phyloP scores from a whole-genome alignment of 2,329 filamentous ascomycete genomes.

The Diaporthe australafricana region DNA sequence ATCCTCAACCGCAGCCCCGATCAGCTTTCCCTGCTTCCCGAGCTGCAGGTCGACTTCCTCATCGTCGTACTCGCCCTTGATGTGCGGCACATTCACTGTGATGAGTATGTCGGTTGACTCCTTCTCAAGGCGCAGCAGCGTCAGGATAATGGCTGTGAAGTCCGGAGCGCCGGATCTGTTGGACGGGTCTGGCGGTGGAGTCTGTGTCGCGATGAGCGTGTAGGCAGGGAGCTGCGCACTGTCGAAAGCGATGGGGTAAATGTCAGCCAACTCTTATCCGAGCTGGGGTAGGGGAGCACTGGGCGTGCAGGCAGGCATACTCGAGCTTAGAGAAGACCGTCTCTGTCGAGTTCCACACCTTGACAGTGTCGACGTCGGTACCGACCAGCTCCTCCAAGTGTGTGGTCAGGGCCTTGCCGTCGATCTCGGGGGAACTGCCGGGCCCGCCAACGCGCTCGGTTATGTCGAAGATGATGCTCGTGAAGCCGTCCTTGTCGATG shows the following conservation, averaged over 20 bases:
- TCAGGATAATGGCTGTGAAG: slow-evolving; percentile 81
- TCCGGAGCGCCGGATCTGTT: slow-evolving; percentile 57
- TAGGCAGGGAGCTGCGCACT: slow-evolving; percentile 70
- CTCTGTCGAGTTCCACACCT: slow-evolving; percentile 74
- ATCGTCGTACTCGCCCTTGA: slow-evolving; percentile 78
- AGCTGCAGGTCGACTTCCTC: slow-evolving; percentile 77
- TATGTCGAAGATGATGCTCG: slow-evolving; percentile 90
- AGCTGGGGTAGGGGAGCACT: neutral
- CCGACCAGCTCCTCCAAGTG: slow-evolving; percentile 78
- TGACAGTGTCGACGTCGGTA: slow-evolving; percentile 70
- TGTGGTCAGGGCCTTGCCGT: slow-evolving; percentile 76
- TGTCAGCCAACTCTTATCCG: neutral
- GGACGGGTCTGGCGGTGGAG: slow-evolving; percentile 51
- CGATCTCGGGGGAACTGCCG: slow-evolving; percentile 66
- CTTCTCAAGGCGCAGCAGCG: slow-evolving; percentile 80
- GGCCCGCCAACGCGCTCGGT: slow-evolving; percentile 78
- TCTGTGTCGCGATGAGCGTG: slow-evolving; percentile 76
- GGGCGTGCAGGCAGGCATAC: slow-evolving; percentile 49
- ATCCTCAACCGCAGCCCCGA: slow-evolving; percentile 77
- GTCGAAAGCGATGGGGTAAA: slow-evolving; percentile 8
- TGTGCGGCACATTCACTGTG: slow-evolving; percentile 89
- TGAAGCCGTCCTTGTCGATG: slow-evolving; percentile 85
- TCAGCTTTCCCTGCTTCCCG: slow-evolving; percentile 74
- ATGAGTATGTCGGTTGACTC: slow-evolving; percentile 85
- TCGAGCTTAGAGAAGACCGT: slow-evolving; percentile 68